Evolutionary conservation across 225 moss, liverwort and hornwort species (phyloP).

Genomic region (Sphagnum tenellum): DNA sequence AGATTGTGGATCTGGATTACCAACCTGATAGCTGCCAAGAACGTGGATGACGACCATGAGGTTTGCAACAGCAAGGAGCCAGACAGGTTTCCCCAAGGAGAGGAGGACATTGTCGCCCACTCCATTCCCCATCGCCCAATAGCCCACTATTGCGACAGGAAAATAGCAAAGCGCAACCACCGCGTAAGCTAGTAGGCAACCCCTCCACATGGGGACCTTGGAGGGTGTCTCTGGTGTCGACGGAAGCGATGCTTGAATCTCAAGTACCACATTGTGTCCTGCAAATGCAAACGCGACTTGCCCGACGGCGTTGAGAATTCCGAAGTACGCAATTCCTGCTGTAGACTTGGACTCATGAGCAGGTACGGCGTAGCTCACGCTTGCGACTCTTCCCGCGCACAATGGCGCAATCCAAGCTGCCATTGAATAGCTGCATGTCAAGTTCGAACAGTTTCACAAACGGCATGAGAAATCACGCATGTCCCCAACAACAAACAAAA

Average conservation of each 20-base stretch:
- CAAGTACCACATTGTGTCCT: constrained; percentile 54
- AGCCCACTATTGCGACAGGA: constrained; percentile 36
- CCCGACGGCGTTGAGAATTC: constrained; percentile 33
- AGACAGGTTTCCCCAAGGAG: constrained; percentile 10
- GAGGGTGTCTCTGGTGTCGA: constrained; percentile 36
- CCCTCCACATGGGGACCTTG: constrained; percentile 52
- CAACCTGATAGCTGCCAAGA: constrained; percentile 36
- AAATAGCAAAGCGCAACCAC: constrained; percentile 56
- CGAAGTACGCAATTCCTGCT: constrained; percentile 14
- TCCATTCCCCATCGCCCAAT: constrained; percentile 45
- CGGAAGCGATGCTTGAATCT: constrained; percentile 51
- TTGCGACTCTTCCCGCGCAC: not conserved
- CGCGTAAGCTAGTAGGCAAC: constrained; percentile 32
- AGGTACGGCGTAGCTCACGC: too few relatives aligned
- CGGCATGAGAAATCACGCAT: too few relatives aligned
- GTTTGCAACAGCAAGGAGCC: constrained; percentile 33
- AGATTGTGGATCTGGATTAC: not conserved
- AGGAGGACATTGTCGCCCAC: constrained; percentile 24
- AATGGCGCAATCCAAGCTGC: constrained; percentile 30
- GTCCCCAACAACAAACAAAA: too few relatives aligned
- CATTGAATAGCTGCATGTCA: constrained; percentile 42
- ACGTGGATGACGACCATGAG: constrained; percentile 56
- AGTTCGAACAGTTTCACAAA: not conserved
- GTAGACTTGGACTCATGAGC: too few relatives aligned
- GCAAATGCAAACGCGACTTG: constrained; percentile 46